These are phyloP conservation scores for Penium margaritaceum DNA, from an alignment of 139 green algal species.

Conservation along the genomic window DNA sequence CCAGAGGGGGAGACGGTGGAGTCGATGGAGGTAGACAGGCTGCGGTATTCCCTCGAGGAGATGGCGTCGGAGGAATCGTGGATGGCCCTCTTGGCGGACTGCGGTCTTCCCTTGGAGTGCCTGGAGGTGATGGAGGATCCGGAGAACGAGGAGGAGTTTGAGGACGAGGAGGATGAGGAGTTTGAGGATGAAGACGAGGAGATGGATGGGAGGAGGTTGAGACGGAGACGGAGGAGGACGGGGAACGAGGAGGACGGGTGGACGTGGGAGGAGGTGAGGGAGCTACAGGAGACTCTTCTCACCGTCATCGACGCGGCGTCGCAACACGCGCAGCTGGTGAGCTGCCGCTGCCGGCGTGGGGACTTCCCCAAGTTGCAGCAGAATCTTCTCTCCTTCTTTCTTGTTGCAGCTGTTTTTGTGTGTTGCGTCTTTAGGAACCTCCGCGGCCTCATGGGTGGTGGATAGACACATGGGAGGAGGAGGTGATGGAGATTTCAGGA, in stretches of 20 bases:
- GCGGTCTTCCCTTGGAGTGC: conserved; percentile 5
- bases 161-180: conserved; percentile 3
- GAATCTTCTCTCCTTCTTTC: too few species aligned
- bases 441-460: too few species aligned
- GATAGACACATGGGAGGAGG: too few species aligned
- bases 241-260: conserved; percentile 1
- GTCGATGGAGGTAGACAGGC: background rate
- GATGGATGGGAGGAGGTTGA: background rate
- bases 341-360: too few species aligned
- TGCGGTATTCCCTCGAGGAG: conserved; percentile 2
- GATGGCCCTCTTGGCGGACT: conserved; percentile 14
- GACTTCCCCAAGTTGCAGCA: too few species aligned
- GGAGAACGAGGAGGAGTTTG: background rate
- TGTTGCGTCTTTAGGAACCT: too few species aligned
- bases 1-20: background rate
- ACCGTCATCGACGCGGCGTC: conserved; percentile 13
- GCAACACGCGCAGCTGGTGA: conserved; percentile 23
- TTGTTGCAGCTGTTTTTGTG: too few species aligned
- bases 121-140: background rate
- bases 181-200: background rate
- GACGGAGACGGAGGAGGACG: background rate
- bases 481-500: too few species aligned
- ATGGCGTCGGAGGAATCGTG: background rate
- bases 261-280: conserved; percentile 7
- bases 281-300: conserved; percentile 17